phyloP scores from a whole-genome alignment of 1,284 basidiomycete species.

The Ustilago loliicola region DNA sequence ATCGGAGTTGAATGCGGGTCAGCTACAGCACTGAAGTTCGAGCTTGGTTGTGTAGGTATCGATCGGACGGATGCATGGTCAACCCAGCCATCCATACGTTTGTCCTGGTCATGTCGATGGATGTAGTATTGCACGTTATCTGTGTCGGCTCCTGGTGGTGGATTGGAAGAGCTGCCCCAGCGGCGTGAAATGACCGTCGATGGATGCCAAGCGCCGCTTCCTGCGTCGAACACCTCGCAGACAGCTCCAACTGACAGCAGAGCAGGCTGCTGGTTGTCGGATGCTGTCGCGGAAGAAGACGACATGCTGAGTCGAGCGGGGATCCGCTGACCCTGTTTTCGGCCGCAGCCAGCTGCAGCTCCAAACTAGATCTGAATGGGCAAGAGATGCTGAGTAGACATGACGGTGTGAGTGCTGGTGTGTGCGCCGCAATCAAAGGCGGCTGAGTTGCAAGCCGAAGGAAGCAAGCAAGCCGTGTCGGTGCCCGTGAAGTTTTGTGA shows the following conservation, averaged over 20 bases:
- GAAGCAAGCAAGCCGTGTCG: background rate
- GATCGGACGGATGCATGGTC: slow-evolving; percentile 27
- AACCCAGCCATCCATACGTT: slow-evolving; percentile 50
- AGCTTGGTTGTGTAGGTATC: background rate
- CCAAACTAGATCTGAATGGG: background rate
- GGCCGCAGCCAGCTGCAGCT: background rate
- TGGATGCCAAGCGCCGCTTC: slow-evolving; percentile 5
- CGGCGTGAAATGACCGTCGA: slow-evolving; percentile 37
- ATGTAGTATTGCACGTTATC: slow-evolving; percentile 45
- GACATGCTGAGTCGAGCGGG: slow-evolving; percentile 16
- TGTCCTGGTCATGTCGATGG: slow-evolving; percentile 48
- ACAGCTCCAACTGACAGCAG: slow-evolving; percentile 33
- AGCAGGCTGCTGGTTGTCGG: slow-evolving; percentile 14
- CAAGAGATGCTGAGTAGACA: background rate
- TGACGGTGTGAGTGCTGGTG: background rate
- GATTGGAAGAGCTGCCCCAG: slow-evolving; percentile 33
- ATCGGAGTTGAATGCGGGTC: background rate
- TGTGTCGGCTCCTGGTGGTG: slow-evolving; percentile 15
- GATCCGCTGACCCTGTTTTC: background rate
- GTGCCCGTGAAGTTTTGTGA: no score
- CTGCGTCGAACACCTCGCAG: slow-evolving; percentile 36
- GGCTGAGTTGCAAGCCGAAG: slow-evolving; percentile 2
- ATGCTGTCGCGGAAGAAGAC: slow-evolving; percentile 10
- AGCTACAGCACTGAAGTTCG: background rate
- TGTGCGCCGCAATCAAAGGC: background rate